phyloP scores from a whole-genome alignment of 768 basidiomycete species.

The Dentipellis sp. region DNA sequence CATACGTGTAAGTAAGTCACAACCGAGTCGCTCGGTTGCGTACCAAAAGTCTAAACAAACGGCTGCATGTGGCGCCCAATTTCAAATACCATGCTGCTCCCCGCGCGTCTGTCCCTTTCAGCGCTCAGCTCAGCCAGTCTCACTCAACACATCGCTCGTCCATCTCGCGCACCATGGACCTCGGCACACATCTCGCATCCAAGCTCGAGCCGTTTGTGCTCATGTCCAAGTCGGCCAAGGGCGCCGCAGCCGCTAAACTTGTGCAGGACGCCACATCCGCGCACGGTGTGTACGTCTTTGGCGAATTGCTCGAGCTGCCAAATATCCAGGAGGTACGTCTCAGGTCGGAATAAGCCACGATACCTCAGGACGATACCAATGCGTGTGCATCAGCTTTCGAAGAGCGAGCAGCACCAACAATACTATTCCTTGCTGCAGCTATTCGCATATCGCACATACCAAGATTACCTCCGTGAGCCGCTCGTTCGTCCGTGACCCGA shows the following conservation, averaged over 20 bases:
- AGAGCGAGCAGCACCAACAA: constrained; percentile 51
- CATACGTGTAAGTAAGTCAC: not conserved
- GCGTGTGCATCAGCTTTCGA: constrained; percentile 45
- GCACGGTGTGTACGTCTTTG: constrained; percentile 87
- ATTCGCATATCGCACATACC: constrained; percentile 85
- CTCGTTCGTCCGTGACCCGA: not conserved
- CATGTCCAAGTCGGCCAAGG: constrained; percentile 87
- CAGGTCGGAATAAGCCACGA: not conserved
- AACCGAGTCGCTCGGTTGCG: not conserved
- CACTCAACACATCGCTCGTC: not conserved
- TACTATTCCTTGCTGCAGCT: constrained; percentile 65
- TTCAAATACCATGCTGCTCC: not conserved
- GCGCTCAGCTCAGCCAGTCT: not conserved
- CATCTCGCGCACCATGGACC: constrained; percentile 36
- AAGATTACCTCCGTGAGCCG: constrained; percentile 66
- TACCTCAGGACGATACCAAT: not conserved
- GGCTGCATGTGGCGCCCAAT: not conserved
- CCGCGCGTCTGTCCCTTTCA: not conserved
- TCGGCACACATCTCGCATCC: constrained; percentile 50
- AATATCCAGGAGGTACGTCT: constrained; percentile 74
- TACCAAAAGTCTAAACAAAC: not conserved
- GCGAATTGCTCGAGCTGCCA: constrained; percentile 74
- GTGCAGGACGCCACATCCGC: constrained; percentile 81
- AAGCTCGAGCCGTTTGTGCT: constrained; percentile 87
- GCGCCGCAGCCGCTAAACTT: constrained; percentile 87